Evolutionary conservation across 1,284 basidiomycete genomes (phyloP), one percentile per base, ranked within the genome.

Genomic region (Puccinia coronata): DNA sequence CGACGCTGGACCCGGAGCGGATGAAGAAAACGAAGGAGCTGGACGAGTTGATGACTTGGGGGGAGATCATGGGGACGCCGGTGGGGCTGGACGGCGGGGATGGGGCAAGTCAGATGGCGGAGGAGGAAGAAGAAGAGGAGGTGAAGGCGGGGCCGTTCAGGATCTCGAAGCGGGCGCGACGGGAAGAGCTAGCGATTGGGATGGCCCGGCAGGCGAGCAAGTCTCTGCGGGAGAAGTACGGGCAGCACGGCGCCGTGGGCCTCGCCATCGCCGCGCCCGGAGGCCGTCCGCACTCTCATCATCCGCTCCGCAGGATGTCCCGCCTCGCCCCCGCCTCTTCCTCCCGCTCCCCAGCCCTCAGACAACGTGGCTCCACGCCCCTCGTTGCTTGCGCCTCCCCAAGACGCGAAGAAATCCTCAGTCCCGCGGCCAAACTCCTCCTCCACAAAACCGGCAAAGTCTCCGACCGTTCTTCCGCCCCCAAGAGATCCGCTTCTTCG

Each of bases 1-100:
- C 94, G 16, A 93, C 93, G 0, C 94, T 93, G 1, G 92, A 92
- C 8, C 92, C 94, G 0, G 90, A 92, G 5, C 89, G 93, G 83
- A 89, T 96, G 43, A 69, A 69, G 49, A 92, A 92, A 0, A 89
- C 92, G 0, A 87, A 87, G 11, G 91, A 92, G 0, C 89, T 94
- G 76, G 93, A 94, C 82, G 91, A 95, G 83, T 90, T 97, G 28
- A 93, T 96, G 92, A 97, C 95, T 12, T 94, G 93, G 93, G 95
- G 95, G 8, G 94, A 93, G 28, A 88, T 96, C 18, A 91, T 91
- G 82, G 91, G 92, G 18, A 96, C 95, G 16, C 95, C 93, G 11
- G 91, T 94, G 69, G 89, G 95, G 14, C 89, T 96, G 49, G 72
- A 28, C 9, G 51, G 9, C 31, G 12, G 25, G n/a, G 57, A 59